Evolutionary conservation across 345 rosid genomes (phyloP).

Genomic region (Clarkia xantiana): DNA sequence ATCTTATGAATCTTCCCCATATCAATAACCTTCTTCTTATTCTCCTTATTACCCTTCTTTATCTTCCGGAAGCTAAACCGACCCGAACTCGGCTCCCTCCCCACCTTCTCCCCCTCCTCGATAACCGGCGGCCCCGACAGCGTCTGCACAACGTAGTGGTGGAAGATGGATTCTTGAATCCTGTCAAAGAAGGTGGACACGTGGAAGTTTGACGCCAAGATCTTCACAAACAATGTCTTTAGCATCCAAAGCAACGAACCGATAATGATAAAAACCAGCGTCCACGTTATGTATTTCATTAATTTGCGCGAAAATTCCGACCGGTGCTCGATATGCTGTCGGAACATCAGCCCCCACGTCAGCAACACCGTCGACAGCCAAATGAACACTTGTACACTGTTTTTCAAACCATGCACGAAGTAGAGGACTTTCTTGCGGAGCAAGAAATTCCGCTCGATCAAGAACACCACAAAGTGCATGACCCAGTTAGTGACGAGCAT

Average conservation of each 20-base stretch:
- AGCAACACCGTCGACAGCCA: constrained; percentile 57
- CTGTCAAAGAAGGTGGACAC: constrained; percentile 73
- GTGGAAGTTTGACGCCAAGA: constrained; percentile 74
- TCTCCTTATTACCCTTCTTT: constrained; percentile 29
- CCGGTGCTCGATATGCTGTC: constrained; percentile 21
- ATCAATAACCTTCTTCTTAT: constrained; percentile 49
- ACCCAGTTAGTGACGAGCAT: constrained; percentile 60
- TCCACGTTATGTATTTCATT: constrained; percentile 42
- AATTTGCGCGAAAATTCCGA: constrained; percentile 29
- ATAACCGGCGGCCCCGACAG: constrained; percentile 66
- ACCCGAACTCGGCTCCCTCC: constrained; percentile 30
- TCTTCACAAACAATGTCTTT: constrained; percentile 58
- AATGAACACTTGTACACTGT: constrained; percentile 61
- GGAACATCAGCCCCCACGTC: constrained; percentile 54
- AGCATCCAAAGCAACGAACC: constrained; percentile 56
- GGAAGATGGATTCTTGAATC: constrained; percentile 74
- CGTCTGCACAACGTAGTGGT: constrained; percentile 66
- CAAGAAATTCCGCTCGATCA: constrained; percentile 67
- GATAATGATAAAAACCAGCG: constrained; percentile 39
- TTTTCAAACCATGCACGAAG: constrained; percentile 87
- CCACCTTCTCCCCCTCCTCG: constrained; percentile 48
- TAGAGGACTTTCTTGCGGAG: constrained; percentile 66
- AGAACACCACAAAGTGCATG: constrained; percentile 54
- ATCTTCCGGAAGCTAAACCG: constrained; percentile 37
- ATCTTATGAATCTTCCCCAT: constrained; percentile 60